Evolutionary conservation across 768 basidiomycete genomes (phyloP), one percentile per base, ranked within the genome.

Genomic region (Calvatia gigantea): DNA sequence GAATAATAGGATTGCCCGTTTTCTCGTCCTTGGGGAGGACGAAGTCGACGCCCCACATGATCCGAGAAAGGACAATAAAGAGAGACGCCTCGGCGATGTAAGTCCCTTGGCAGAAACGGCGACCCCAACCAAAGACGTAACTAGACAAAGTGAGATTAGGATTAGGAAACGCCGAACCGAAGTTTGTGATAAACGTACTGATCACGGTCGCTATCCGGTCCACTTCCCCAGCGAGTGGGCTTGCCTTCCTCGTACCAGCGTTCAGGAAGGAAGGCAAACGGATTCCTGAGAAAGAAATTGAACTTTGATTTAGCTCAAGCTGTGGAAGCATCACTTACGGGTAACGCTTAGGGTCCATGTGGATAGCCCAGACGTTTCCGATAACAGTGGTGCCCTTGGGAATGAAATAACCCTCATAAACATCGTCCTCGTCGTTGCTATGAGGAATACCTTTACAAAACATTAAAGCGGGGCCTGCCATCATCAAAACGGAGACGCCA

Each of bases 211-310:
- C 41, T 49, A 19, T 64, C 63, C 12, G 67, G 64, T 3, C 63
- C 64, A 44, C 61, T 61, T 28, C 61, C 63, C 65, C 63, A 64
- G 42, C 60, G 55, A 23, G 56, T 60, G 14, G 63, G 56, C 25
- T 62, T 57, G 23, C 58, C 60, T 32, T 59, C 53, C 2, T 51
- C 42, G 27, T 69, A 64, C 50, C 71, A 73, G 21, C 72, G 65
- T 42, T 72, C 71, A 1, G 71, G 70, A 2, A 60, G 50, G 46
- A 65, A 71, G 21, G 67, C 64, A 2, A 58, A 60, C 9, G 70
- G 63, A 15, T 64, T 65, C 2, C 61, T 62, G 31, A 21, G 23
- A 23, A 12, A 56, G 23, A 31, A 12, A 35, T 33, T n/a, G n/a
- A 1, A 48, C 31, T 12, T 27, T 47, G 41, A 15, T 28, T 21